Evolutionary conservation across 805 yeast species (phyloP).

Genomic region (Debaryomyces prosopidis): DNA sequence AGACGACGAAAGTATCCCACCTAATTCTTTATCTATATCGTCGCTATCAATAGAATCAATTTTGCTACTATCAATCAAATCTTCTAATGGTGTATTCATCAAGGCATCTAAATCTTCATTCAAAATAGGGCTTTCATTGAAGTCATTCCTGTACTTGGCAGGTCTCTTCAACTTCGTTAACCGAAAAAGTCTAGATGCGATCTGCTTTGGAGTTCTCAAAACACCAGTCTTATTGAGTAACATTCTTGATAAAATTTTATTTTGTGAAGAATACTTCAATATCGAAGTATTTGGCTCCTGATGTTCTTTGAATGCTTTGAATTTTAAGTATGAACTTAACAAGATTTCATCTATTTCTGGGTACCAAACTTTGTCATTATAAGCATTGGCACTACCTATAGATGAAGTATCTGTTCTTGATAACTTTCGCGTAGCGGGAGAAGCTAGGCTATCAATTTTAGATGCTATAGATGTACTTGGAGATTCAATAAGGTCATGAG

Average conservation of each 20-base stretch:
- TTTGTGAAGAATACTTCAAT: conserved; percentile 36
- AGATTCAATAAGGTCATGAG: conserved; percentile 19
- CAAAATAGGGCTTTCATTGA: conserved; percentile 5
- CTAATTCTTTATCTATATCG: conserved; percentile 33
- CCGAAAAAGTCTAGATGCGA: conserved; percentile 30
- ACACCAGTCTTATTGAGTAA: conserved; percentile 35
- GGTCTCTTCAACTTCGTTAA: conserved; percentile 25
- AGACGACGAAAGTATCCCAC: conserved; percentile 20
- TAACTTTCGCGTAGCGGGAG: conserved; percentile 22
- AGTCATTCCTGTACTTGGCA: conserved; percentile 10
- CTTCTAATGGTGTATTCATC: conserved; percentile 26
- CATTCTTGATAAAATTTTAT: conserved; percentile 43
- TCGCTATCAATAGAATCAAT: conserved; percentile 22
- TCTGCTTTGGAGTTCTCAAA: conserved; percentile 38
- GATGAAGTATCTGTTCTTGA: conserved; percentile 1
- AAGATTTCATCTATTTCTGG: conserved; percentile 35
- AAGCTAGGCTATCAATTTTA: conserved; percentile 29
- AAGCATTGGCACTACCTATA: conserved; percentile 3
- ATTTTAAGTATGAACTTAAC: conserved; percentile 35
- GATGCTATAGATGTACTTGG: conserved; percentile 39
- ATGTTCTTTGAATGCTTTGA: conserved; percentile 28
- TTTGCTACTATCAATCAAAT: conserved; percentile 15
- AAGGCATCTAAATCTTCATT: conserved; percentile 26
- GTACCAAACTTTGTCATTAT: conserved; percentile 34
- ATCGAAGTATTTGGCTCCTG: conserved; percentile 20